Conservation (phyloP, 2,329 filamentous ascomycete species). For the Leptographium flavum region DNA sequence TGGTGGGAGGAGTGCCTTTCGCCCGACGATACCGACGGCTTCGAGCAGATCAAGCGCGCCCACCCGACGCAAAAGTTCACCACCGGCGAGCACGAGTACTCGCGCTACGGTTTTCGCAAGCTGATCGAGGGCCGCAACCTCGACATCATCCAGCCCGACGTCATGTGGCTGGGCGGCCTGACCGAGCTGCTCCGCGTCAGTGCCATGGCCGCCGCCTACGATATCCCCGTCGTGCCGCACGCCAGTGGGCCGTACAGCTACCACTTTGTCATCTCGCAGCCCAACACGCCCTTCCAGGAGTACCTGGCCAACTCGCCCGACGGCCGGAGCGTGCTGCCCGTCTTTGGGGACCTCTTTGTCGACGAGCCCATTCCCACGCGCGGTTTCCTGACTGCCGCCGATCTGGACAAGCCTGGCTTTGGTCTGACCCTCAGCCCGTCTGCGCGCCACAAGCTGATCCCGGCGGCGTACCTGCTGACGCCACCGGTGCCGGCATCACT, state of each 20-base stretch:
- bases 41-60: slow-evolving; percentile 76
- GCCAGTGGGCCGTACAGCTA: slow-evolving; percentile 90
- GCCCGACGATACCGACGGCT: slow-evolving; percentile 85
- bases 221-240: slow-evolving; percentile 90
- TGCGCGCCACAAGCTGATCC: slow-evolving; percentile 55
- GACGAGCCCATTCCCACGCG: slow-evolving; percentile 82
- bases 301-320: slow-evolving; percentile 89
- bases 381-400: slow-evolving; percentile 65
- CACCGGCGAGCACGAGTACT: slow-evolving; percentile 92
- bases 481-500: slow-evolving; percentile 41
- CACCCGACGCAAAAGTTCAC: slow-evolving; percentile 89
- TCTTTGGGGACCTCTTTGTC: slow-evolving; percentile 81
- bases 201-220: slow-evolving; percentile 81
- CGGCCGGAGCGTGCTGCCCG: slow-evolving; percentile 75
- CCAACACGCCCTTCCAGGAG: slow-evolving; percentile 90
- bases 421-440: slow-evolving; percentile 75
- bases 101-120: slow-evolving; percentile 87
- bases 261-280: slow-evolving; percentile 87
- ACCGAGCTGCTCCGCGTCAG: slow-evolving; percentile 84
- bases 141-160: slow-evolving; percentile 88
- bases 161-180: slow-evolving; percentile 93
- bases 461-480: slow-evolving; percentile 58
- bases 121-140: slow-evolving; percentile 82
- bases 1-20: slow-evolving; percentile 96
- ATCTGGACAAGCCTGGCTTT: slow-evolving; percentile 81